Evolutionary conservation across 345 rosid genomes (phyloP), one percentile per base, ranked within the genome.

Genomic region (Sisymbrium altissimum): DNA sequence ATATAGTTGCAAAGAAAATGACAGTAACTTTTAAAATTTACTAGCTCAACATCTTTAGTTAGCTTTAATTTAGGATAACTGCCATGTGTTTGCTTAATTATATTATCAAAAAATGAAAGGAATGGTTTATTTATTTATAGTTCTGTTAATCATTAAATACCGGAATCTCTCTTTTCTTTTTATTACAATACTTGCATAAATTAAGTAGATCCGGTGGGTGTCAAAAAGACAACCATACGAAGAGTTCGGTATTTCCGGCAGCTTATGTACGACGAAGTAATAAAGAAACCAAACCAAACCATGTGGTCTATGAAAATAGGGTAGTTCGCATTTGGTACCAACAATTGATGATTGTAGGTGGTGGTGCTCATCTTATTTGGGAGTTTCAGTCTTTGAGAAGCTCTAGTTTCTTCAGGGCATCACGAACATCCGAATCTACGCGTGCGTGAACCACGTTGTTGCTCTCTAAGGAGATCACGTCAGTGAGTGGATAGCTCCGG

Each of bases 401-500:
- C 70, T 87, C 93, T 27, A 89, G 57, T 63, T 74, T 84, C 84
- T 83, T 83, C 87, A 92, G 67, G 44, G 89, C 83, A 17, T 74
- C 73, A 41, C 89, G 84, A 76, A 90, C 56, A 36, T 87, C 92
- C 0, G 78, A 73, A 19, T 82, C 83, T 14, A 81, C 78, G 0
- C 86, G 15, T n/a, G 87, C 83, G 55, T 84, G 86, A 77, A 86
- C 79, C 17, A 86, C 78, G 70, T 86, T 92, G 64, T 82, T 84
- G 76, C 84, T 88, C 78, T 92, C 98, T 0, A 77, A 56, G 45
- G 98, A 82, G 74, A 92, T 72, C 62, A 92, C 98, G 46, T 96
- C 96, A 0, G 91, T 76, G 35, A 90, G 95, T 18, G 99, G 96
- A 74, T 90, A 92, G 71, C 72, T 92, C 64, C 93, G 82, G 86